Evolutionary conservation across 129 eudicot species (phyloP).

Genomic region (Flaveria linearis): DNA sequence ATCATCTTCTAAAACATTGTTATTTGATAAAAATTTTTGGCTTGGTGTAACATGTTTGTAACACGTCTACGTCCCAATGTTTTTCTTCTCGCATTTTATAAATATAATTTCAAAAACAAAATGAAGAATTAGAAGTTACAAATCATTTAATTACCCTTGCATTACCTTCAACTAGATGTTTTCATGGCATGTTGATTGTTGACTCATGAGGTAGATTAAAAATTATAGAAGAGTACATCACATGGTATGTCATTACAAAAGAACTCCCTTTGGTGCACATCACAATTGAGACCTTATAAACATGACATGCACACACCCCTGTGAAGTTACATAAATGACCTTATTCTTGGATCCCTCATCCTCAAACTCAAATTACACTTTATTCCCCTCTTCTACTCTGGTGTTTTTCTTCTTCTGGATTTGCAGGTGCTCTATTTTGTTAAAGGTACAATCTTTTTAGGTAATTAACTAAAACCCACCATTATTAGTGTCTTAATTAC

Average conservation of each 20-base stretch:
- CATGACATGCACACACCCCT: conserved; percentile 24
- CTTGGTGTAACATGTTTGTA: background rate
- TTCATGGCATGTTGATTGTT: background rate
- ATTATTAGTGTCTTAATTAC: background rate
- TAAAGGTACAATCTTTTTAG: conserved; percentile 22
- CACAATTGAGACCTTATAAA: conserved; percentile 22
- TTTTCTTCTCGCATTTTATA: no score
- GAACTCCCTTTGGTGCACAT: conserved; percentile 13
- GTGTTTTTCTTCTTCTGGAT: background rate
- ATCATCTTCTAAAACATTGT: background rate
- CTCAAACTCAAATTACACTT: conserved; percentile 16
- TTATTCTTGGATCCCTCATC: conserved; percentile 21
- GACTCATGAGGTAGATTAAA: background rate
- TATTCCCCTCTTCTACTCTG: conserved; percentile 17
- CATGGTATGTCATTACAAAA: background rate
- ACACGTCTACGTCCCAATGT: background rate
- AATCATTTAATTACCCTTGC: conserved; percentile 1
- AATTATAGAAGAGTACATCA: background rate
- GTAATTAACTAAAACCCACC: conserved; percentile 22
- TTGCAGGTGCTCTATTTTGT: conserved; percentile 21
- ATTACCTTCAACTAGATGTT: background rate
- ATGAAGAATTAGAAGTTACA: background rate
- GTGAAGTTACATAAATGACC: conserved; percentile 22
- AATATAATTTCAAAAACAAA: background rate
- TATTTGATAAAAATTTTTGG: background rate